phyloP scores from a whole-genome alignment of 2,329 filamentous ascomycete genomes.

The Tolypocladium pustulatum region DNA sequence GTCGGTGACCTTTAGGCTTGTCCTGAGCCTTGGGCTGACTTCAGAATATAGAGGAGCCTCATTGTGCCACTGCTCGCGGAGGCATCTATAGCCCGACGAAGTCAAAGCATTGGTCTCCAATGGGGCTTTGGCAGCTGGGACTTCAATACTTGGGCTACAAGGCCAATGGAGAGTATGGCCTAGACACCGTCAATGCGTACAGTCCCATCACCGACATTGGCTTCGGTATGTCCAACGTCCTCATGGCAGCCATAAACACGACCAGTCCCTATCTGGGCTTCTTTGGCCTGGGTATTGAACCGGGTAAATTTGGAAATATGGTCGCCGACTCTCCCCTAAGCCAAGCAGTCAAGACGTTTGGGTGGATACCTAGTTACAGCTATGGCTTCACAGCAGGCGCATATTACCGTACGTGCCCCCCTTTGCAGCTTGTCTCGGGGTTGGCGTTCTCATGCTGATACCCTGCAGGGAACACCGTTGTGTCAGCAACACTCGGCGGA shows the following conservation, averaged over 20 bases:
- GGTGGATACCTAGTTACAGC: constrained; percentile 58
- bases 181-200: constrained; percentile 35
- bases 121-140: constrained; percentile 51
- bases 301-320: constrained; percentile 39
- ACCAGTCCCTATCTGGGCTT: constrained; percentile 44
- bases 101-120: constrained; percentile 47
- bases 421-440: neutral
- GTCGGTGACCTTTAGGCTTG: neutral
- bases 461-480: constrained; percentile 26
- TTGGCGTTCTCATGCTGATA: constrained; percentile 4
- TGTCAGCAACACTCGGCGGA: constrained; percentile 58
- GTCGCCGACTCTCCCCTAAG: constrained; percentile 41
- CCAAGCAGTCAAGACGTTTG: constrained; percentile 46
- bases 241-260: constrained; percentile 43
- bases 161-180: constrained; percentile 56
- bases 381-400: constrained; percentile 70
- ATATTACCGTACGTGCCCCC: constrained; percentile 49
- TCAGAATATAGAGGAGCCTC: constrained; percentile 27
- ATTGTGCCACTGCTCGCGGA: constrained; percentile 48
- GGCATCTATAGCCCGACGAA: constrained; percentile 41
- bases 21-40: constrained; percentile 6
- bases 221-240: constrained; percentile 31
- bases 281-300: constrained; percentile 45
- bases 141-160: constrained; percentile 45
- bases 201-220: constrained; percentile 25